Evolutionary conservation across 495 filamentous ascomycete species (phyloP).

Genomic region (Podospora tetraspora): DNA sequence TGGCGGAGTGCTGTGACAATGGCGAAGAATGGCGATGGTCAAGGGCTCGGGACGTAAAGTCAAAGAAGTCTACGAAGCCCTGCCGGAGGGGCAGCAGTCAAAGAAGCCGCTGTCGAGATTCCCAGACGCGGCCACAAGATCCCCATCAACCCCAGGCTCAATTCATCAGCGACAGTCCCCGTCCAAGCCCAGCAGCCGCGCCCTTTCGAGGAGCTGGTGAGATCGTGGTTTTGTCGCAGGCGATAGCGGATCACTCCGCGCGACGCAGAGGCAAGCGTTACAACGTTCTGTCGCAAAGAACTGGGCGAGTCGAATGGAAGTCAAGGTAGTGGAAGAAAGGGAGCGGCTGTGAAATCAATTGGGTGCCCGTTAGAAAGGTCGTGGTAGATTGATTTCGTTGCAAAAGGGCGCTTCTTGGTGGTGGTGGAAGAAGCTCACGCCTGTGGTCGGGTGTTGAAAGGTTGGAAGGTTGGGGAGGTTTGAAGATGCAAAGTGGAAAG

Average conservation of each 20-base stretch:
- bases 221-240: not conserved
- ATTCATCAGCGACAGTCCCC: not conserved
- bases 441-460: not conserved
- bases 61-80: conserved; percentile 13
- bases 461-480: not conserved
- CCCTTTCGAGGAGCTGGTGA: not conserved
- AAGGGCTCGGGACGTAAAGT: not conserved
- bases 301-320: not conserved
- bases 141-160: not conserved
- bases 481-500: not conserved
- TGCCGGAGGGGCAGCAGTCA: conserved; percentile 2
- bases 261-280: not conserved
- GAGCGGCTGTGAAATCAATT: not conserved
- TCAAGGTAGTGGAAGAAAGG: not conserved
- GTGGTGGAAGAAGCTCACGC: not conserved
- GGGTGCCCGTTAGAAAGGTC: not conserved
- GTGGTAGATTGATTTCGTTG: not conserved
- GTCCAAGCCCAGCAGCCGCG: not conserved
- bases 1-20: not conserved
- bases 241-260: not conserved
- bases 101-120: conserved; percentile 14
- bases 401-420: not conserved
- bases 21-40: not conserved
- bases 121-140: not conserved
- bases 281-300: not conserved